Conservation (phyloP, 306 rosid genomes). For the Mimosa bimucronata region DNA sequence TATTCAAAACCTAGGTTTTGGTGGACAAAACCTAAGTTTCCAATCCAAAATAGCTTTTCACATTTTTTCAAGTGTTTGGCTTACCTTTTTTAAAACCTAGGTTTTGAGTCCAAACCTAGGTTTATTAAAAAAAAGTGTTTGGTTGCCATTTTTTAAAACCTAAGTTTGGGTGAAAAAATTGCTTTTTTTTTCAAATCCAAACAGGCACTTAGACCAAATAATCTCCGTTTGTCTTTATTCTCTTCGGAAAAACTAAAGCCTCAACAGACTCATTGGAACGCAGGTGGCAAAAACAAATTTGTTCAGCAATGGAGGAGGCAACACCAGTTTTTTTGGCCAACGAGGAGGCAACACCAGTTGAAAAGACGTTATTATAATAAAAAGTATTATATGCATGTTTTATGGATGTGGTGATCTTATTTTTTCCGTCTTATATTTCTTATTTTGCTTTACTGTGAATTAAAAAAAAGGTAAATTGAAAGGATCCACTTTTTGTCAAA, state of each 20-base stretch:
- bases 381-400: not conserved
- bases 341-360: not conserved
- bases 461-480: too few relatives aligned
- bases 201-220: not conserved
- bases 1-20: too few relatives aligned
- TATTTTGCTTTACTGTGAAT: not conserved
- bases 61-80: too few relatives aligned
- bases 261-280: not conserved
- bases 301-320: not conserved
- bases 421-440: not conserved
- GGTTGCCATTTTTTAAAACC: too few relatives aligned
- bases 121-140: too few relatives aligned
- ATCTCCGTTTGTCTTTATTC: not conserved
- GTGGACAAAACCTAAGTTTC: too few relatives aligned
- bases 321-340: too few relatives aligned
- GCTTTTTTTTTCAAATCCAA: too few relatives aligned
- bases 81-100: too few relatives aligned
- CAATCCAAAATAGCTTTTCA: too few relatives aligned
- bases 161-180: too few relatives aligned
- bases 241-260: not conserved
- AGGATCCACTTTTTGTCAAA: not conserved
- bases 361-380: not conserved
- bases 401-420: not conserved
- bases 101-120: too few relatives aligned
- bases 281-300: not conserved